Evolutionary conservation across 108 stramenopile genomes (phyloP), one percentile per base, ranked within the genome.

Genomic region (Chaetoceros tenuissimus): DNA sequence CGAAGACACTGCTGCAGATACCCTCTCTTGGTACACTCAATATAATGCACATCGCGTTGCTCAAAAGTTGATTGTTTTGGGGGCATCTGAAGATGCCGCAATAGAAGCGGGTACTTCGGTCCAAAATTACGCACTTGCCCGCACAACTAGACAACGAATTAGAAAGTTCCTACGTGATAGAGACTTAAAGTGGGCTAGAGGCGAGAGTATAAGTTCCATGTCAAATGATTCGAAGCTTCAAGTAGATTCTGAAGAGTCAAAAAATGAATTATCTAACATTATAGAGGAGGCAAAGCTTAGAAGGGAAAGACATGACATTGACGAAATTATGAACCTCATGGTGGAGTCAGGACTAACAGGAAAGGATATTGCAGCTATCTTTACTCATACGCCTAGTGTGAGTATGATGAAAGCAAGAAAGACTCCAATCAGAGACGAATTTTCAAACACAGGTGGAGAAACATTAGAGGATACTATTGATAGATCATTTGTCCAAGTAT

Each of bases 381-480:
- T 89, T 7, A 65, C 70, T 10, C 87, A 89, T 62, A 85, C 78
- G 3, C 87, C 87, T 0, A 78, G 77, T 53, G 48, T 89, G 44
- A 77, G 77, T 7, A 63, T 85, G 56, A 84, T 82, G 79, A 59
- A 56, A 53, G 83, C 87, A 3, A 43, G 40, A 19, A 57, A 27
- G 10, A 46, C 49, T 30, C 57, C 30, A n/a, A 2, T 7, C 0
- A 48, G 74, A 21, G 49, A 28, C 22, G 29, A 24, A 17, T 24
- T 10, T 2, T n/a, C 23, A 48, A 1, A n/a, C 22, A 1, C 61
- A 7, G 13, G 59, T 29, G 77, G 66, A 25, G 69, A 73, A 55
- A 66, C 83, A 23, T 57, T 89, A 18, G 66, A 78, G 46, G 72
- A 79, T 46, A 78, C 82, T 16, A 21, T 83, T 5, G 60, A 81